Base-by-base conservation (phyloP, 352 stramenopile genomes). In the Globisporangium alternatum region DNA sequence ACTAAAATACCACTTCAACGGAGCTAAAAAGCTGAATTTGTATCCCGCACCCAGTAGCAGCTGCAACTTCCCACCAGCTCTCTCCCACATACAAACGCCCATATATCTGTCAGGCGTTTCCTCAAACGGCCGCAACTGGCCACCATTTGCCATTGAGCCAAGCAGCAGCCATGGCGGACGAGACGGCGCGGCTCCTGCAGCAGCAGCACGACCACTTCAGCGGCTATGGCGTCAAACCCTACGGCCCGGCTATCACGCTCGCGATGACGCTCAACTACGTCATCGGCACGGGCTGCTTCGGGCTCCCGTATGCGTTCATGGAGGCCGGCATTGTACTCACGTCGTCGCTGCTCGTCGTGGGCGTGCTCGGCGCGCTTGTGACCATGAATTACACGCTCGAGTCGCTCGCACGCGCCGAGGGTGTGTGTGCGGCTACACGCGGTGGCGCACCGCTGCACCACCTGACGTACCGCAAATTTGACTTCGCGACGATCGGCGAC, bases 311-410 rank as follows among this genome's bases (percentile, higher is more conserved):
- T 64, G 86, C 86, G 17, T 95, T 95, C 71, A 82, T 80, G 70
- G 64, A 84, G 55, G 84, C 76, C 10, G 86, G 86, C 49, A 79
- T 95, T 45, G 76, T 72, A 17, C 80, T 95, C 56, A 81, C 76
- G 21, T 69, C 81, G 9, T 61, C 62, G 17, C 74, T 95, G 62
- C 81, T 95, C 67, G 56, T 90, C 44, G 54, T 84, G 17, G 84
- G 86, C 55, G 80, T 89, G 31, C 19, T 83, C 3, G 82, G 82
- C 30, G 84, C 83, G 31, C 62, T 92, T 17, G 54, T 95, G 49
- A 92, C 86, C 25, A 95, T 95, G 86, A 95, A 95, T 72, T 95
- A 95, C 76, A 95, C 86, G 66, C 75, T 95, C 55, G 86, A 95
- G 64, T 89, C 84, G 8, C 70, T 95, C 9, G 83, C 86, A 9